Evolutionary conservation across 106 monocot genomes (phyloP).

Genomic region (Alisma plantagoaquatica): DNA sequence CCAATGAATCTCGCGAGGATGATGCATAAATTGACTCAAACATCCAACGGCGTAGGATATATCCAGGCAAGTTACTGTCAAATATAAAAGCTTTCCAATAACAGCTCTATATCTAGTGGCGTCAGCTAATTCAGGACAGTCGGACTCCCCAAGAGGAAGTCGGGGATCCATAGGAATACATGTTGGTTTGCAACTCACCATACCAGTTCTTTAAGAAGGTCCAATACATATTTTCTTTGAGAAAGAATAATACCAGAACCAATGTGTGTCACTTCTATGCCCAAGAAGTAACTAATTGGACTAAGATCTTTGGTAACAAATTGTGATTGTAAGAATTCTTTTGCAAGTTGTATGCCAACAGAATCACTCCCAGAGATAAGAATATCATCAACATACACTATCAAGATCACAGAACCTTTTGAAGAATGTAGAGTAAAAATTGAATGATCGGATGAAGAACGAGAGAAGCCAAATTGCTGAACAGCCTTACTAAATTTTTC

Average conservation of each 20-base stretch:
- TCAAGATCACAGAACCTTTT: background rate
- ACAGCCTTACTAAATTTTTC: background rate
- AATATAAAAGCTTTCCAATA: background rate
- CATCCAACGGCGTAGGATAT: background rate
- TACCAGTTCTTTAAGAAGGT: background rate
- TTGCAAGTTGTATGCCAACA: background rate
- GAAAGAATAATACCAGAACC: background rate
- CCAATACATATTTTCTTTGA: background rate
- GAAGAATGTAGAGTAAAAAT: background rate
- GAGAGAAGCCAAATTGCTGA: background rate
- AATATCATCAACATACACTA: conserved; percentile 1
- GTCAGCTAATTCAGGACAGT: background rate
- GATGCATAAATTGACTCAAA: background rate
- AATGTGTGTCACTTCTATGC: background rate
- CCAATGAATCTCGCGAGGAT: background rate
- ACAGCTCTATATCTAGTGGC: background rate
- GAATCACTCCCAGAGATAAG: background rate
- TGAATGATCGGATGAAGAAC: background rate
- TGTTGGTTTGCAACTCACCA: background rate
- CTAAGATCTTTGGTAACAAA: conserved; percentile 10
- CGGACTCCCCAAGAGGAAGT: background rate
- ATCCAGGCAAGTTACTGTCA: background rate
- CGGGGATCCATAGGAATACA: background rate
- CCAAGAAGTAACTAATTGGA: background rate
- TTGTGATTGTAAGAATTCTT: background rate